Evolutionary conservation across 495 filamentous ascomycete species (phyloP), one percentile per base, ranked within the genome.

Genomic region (Viridothelium virens): DNA sequence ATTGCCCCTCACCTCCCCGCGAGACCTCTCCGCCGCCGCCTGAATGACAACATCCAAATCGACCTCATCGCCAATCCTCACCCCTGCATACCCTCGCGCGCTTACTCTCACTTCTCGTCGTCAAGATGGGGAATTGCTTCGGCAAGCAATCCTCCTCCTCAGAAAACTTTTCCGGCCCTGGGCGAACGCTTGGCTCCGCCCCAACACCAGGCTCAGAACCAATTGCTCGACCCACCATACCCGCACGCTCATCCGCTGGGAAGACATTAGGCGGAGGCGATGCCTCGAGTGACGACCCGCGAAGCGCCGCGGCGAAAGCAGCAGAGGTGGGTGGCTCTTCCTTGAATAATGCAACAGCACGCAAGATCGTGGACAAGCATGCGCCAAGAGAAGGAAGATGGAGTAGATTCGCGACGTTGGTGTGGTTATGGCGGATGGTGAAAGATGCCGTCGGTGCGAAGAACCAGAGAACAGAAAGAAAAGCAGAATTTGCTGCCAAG

Each of bases 61-160:
- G 41, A 25, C 25, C 25, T 25, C 25, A 25, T 25, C 25, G 25
- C 25, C 25, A 25, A 25, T 25, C 25, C 25, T 25, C 25, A 25
- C 25, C 25, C 14, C 41, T 14, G 41, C 41, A 7, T 44, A 44
- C 14, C 41, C 41, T 14, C 41, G 41, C 6, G 41, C 41, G 41
- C 41, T 44, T 14, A 44, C 14, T 44, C 41, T 44, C 41, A 14
- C 41, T 7, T 44, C 7, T 44, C 41, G 41, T 14, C 7, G 6
- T 14, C 0, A 14, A 7, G 41, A 73, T 73, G 71, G 71, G 71
- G 56, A 73, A 73, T 67, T 70, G 69, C 67, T 73, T 62, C 63
- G 63, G 66, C 66, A 63, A 50, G 47, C 63, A 65, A 56, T 64
- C 61, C 62, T 38, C 63, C 36, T 66, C 67, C 11, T 65, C 66